These are phyloP conservation scores for Neofusicoccum laricinum DNA, from an alignment of 2,329 filamentous ascomycete genomes.

Conservation along the genomic window DNA sequence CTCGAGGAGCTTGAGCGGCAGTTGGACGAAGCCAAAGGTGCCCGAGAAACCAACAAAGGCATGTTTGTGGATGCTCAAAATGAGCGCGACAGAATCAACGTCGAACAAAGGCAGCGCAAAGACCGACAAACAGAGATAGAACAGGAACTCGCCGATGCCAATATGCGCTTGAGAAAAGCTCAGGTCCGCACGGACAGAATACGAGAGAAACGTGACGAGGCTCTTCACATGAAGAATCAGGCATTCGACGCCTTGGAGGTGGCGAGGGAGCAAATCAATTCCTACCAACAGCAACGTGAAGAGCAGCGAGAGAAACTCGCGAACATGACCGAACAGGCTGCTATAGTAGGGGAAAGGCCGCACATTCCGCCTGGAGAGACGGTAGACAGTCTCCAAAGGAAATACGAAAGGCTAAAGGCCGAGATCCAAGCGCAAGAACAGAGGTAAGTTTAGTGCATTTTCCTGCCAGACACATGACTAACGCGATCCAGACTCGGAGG, in stretches of 20 bases:
- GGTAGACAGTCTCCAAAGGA: constrained; percentile 28
- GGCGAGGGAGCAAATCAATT: constrained; percentile 28
- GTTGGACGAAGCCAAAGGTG: constrained; percentile 56
- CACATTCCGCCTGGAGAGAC: constrained; percentile 31
- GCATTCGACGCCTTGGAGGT: constrained; percentile 34
- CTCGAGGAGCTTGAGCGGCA: constrained; percentile 44
- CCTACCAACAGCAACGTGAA: constrained; percentile 27
- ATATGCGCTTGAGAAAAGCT: constrained; percentile 28
- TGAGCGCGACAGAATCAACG: constrained; percentile 44
- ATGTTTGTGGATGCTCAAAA: constrained; percentile 50
- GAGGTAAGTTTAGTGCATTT: constrained; percentile 18
- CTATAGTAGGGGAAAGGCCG: constrained; percentile 27
- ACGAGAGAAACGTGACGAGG: constrained; percentile 31
- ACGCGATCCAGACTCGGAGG: constrained; percentile 28
- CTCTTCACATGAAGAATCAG: constrained; percentile 42
- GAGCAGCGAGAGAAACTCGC: constrained; percentile 27
- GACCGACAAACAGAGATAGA: constrained; percentile 28
- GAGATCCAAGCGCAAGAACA: constrained; percentile 29
- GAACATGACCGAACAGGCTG: constrained; percentile 23
- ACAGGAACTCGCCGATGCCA: constrained; percentile 20
- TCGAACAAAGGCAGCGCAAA: constrained; percentile 30
- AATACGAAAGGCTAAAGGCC: constrained; percentile 27
- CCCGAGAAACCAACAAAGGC: constrained; percentile 31
- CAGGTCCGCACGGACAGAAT: constrained; percentile 28
- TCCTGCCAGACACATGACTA: background rate